Percentiles rank a stretch among this genome's conserved stretches.
Evolutionary conservation across 768 basidiomycete species (phyloP).

Genomic region (Megacollybia marginata): DNA sequence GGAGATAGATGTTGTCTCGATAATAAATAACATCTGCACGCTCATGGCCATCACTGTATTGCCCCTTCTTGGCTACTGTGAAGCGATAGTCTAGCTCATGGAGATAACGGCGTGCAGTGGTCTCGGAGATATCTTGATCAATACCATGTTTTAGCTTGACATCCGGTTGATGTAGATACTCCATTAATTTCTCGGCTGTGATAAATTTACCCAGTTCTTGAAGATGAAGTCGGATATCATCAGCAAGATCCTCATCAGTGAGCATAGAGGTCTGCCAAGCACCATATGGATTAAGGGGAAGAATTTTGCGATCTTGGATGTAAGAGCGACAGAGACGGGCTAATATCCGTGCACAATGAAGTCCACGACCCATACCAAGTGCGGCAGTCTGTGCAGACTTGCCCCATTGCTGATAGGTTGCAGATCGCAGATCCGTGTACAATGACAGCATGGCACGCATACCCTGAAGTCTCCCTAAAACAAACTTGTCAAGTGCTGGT

Average conservation of each 20-base stretch:
- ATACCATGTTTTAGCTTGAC: conserved; percentile 1
- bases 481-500: neutral
- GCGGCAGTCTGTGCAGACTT: neutral
- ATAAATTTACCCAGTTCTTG: conserved; percentile 16
- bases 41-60: conserved; percentile 19
- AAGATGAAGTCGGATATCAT: conserved; percentile 3
- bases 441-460: neutral
- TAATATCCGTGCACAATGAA: neutral
- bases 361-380: neutral
- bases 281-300: conserved; percentile 1
- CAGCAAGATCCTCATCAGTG: conserved; percentile 9
- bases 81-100: conserved; percentile 6
- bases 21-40: conserved; percentile 9
- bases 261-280: conserved; percentile 6
- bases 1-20: conserved; percentile 14
- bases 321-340: neutral
- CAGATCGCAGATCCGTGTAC: neutral
- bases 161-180: neutral
- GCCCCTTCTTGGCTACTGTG: conserved; percentile 9
- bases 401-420: neutral
- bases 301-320: neutral
- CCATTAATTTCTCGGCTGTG: conserved; percentile 1
- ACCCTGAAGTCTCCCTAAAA: neutral
- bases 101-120: conserved; percentile 6
- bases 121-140: conserved; percentile 2